phyloP scores from a whole-genome alignment of 2,329 filamentous ascomycete species.

The Fusarium sp. region DNA sequence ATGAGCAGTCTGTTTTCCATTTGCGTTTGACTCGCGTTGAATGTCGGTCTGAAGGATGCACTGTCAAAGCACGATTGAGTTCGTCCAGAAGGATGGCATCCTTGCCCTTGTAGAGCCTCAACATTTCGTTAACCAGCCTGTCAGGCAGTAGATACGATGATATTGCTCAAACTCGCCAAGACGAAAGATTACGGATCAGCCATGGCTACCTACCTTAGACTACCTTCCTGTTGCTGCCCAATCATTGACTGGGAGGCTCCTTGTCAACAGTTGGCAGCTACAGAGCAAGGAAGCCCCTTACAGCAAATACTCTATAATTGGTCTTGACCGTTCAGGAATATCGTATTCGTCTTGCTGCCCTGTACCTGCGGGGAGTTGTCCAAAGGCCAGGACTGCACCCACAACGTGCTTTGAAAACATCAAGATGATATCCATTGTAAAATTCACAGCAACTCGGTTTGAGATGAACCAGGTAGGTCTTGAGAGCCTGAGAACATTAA shows the following conservation, averaged over 20 bases:
- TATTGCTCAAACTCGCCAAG: background rate
- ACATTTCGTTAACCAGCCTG: background rate
- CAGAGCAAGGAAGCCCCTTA: background rate
- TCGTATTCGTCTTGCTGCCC: background rate
- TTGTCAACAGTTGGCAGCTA: background rate
- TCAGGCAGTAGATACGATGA: background rate
- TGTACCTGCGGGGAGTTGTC: background rate
- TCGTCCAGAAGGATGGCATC: background rate
- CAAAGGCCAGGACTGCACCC: background rate
- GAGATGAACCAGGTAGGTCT: too few relatives aligned
- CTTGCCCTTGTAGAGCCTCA: background rate
- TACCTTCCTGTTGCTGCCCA: background rate
- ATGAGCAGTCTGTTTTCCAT: background rate
- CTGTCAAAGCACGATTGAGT: background rate
- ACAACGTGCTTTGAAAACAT: constrained; percentile 9
- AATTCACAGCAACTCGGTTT: background rate
- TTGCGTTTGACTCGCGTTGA: constrained; percentile 24
- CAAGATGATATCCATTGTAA: background rate
- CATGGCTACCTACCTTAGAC: background rate
- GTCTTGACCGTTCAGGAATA: background rate
- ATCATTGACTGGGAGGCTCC: background rate
- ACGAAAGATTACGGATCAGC: background rate
- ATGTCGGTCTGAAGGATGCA: constrained; percentile 22
- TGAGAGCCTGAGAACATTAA: background rate
- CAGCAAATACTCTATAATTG: background rate